A percentile compares a stretch with the other conserved stretches of the same genome.
These are phyloP conservation scores for Venturia asperata DNA, from an alignment of 2,329 filamentous ascomycete species.

Conservation along the genomic window DNA sequence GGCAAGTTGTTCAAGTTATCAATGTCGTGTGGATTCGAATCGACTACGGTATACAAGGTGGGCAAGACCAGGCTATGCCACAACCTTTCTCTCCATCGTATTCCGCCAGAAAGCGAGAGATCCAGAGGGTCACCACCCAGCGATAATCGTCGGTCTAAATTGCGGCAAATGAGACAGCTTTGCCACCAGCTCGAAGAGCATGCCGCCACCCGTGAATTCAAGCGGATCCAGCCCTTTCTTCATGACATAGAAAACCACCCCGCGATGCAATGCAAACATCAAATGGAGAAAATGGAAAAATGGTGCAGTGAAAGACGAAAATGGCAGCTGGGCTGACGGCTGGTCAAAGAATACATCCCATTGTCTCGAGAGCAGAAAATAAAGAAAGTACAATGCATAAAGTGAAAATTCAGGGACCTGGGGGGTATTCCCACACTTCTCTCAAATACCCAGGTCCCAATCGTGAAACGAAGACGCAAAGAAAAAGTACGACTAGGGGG, in stretches of 20 bases:
- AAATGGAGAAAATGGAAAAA: not conserved
- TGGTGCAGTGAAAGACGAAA: not conserved
- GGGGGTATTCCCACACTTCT: not conserved
- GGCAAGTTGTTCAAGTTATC: too few species aligned
- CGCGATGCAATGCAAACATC: conserved; percentile 5
- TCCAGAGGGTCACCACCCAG: not conserved
- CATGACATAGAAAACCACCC: not conserved
- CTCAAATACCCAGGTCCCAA: conserved; percentile 1
- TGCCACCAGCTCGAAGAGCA: not conserved
- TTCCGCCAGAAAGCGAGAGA: not conserved
- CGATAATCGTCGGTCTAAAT: not conserved
- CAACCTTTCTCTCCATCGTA: not conserved
- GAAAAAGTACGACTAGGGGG: conserved; percentile 1
- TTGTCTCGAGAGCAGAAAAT: not conserved
- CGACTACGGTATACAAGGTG: not conserved
- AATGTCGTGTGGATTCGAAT: not conserved
- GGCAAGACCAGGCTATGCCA: not conserved
- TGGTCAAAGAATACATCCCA: not conserved
- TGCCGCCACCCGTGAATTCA: not conserved
- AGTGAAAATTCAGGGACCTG: not conserved
- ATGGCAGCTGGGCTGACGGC: not conserved
- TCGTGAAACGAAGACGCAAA: not conserved
- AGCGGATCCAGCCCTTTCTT: not conserved
- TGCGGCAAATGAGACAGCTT: not conserved
- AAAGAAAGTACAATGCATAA: not conserved